phyloP scores from a whole-genome alignment of 768 basidiomycete genomes.

The Kwoniella heveanensis region DNA sequence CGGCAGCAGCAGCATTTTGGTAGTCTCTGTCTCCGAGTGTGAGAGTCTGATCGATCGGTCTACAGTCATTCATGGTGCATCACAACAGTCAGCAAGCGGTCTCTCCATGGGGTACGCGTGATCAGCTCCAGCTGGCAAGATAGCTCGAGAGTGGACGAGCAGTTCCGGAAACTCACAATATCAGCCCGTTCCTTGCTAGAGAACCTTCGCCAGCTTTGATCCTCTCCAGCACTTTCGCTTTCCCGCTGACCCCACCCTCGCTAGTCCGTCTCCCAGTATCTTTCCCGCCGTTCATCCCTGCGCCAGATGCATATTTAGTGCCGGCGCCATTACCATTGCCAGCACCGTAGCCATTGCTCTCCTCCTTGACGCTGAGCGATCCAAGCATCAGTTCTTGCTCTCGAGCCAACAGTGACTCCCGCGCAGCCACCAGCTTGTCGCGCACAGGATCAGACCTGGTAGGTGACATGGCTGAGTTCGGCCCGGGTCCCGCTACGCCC shows the following conservation, averaged over 20 bases:
- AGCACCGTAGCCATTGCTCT: background rate
- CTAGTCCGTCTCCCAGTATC: conserved; percentile 2
- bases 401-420: conserved; percentile 31
- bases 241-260: conserved; percentile 27
- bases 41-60: conserved; percentile 37
- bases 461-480: conserved; percentile 3
- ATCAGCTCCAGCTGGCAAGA: no score
- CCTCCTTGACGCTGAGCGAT: conserved; percentile 3
- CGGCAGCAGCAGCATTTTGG: conserved; percentile 32
- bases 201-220: conserved; percentile 27
- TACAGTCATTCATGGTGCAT: conserved; percentile 4
- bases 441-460: conserved; percentile 33
- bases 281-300: background rate
- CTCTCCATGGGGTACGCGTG: no score
- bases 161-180: conserved; percentile 41
- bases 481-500: conserved; percentile 7
- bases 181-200: conserved; percentile 33
- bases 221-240: conserved; percentile 30
- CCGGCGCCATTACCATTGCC: no score
- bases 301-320: no score
- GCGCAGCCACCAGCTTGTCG: conserved; percentile 28
- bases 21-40: conserved; percentile 39
- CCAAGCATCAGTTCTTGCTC: conserved; percentile 37
- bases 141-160: background rate
- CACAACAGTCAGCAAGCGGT: background rate